Base-by-base conservation (phyloP, 345 rosid genomes). In the Lenwebbia sp. region DNA sequence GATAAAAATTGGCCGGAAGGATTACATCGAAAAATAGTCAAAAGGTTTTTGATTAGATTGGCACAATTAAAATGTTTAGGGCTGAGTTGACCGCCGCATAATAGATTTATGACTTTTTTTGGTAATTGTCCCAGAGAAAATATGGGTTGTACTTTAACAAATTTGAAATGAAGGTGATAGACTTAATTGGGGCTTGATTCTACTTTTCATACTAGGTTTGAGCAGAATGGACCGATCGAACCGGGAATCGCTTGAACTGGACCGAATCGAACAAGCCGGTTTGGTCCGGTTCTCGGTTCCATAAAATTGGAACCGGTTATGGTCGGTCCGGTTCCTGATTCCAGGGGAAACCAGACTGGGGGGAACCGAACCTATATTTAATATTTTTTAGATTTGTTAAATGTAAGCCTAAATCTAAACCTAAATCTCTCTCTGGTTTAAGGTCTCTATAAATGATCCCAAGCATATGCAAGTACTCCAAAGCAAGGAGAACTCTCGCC, bases 401-500 rank as follows among this genome's bases (percentile, higher is more conserved):
- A 50, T 50, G 14, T 10, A 50, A 49, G 10, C 0, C 51, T 49
- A 49, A 12, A 12, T 4, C 50, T 44, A 44, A 44, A 44, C 47
- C 8, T 50, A 50, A n/a, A n/a, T n/a, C n/a, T n/a, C n/a, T 92
- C 89, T 93, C 92, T 19, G 94, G 95, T 87, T 93, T 93, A 33
- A 92, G 90, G 44, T 93, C 96, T 2, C 92, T 86, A 85, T 91
- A 89, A 4, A 89, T 88, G 82, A 91, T 88, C 53, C 91, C 92
- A 37, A 91, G 92, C 96, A 94, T 94, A 88, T 94, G 94, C 83
- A 94, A 83, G 85, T 94, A 94, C 83, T 94, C 95, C 83, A 94
- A 65, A 65, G 96, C 92, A 23, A 92, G 89, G 76, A 92, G 86
- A 41, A 92, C 95, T 88, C 92, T 94, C 11, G 93, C 91, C 41